phyloP scores from a whole-genome alignment of 208 protist genomes.

The Wallacemonas rigidus region DNA sequence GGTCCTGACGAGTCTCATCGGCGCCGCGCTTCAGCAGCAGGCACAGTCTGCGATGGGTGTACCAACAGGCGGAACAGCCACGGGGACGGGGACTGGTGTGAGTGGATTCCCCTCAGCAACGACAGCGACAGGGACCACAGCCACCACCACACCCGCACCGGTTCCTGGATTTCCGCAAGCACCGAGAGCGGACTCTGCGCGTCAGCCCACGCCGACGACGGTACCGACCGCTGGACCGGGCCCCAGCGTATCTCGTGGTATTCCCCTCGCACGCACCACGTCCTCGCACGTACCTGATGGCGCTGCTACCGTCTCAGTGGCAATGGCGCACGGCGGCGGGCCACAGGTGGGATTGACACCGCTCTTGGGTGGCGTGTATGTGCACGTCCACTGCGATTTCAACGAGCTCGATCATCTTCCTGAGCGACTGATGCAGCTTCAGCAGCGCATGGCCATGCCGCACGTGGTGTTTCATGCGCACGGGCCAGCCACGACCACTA shows the following conservation, averaged over 20 bases:
- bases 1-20: not conserved
- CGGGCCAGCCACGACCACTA: not conserved
- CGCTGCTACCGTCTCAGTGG: not conserved
- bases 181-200: not conserved
- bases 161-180: slow-evolving; percentile 4
- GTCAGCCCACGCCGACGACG: not conserved
- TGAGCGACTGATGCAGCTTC: slow-evolving; percentile 42
- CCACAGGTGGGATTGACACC: not conserved
- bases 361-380: slow-evolving; percentile 37
- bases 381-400: slow-evolving; percentile 75
- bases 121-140: not conserved
- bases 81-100: not conserved
- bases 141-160: not conserved
- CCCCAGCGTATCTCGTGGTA: not conserved
- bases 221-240: not conserved
- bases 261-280: slow-evolving; percentile 1
- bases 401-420: slow-evolving; percentile 69
- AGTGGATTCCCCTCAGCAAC: not conserved
- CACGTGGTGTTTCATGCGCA: slow-evolving; percentile 18
- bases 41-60: not conserved
- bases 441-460: slow-evolving; percentile 26
- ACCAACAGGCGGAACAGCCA: not conserved
- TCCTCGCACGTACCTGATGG: not conserved
- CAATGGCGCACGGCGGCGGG: not conserved
- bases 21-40: slow-evolving; percentile 19